These are phyloP conservation scores for Apodospora peruviana DNA, from an alignment of 495 filamentous ascomycete genomes.

Conservation along the genomic window DNA sequence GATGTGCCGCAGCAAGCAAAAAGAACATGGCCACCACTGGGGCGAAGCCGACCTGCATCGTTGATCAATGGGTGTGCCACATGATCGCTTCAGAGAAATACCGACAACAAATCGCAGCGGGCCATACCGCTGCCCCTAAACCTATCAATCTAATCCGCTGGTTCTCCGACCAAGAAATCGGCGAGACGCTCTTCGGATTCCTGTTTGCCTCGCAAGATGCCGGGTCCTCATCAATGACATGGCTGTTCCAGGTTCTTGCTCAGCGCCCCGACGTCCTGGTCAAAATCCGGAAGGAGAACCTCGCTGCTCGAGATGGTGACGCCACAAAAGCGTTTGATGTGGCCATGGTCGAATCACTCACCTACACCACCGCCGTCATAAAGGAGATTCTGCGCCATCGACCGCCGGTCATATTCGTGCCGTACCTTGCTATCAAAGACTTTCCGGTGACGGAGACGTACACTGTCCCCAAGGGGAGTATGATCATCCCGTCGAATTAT, in stretches of 20 bases:
- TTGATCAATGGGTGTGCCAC: conserved; percentile 82
- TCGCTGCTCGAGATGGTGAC: conserved; percentile 70
- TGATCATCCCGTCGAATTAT: conserved; percentile 33
- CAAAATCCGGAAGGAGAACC: conserved; percentile 81
- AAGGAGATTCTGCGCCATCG: conserved; percentile 88
- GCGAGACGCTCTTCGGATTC: conserved; percentile 89
- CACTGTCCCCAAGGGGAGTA: conserved; percentile 45
- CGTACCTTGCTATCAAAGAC: conserved; percentile 82
- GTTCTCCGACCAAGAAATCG: conserved; percentile 83
- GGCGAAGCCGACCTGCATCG: conserved; percentile 74
- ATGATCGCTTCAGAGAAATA: conserved; percentile 77
- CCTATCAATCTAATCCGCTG: conserved; percentile 70
- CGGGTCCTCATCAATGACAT: conserved; percentile 79
- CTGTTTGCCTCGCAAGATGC: conserved; percentile 94
- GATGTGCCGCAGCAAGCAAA: conserved; percentile 81
- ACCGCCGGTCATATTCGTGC: conserved; percentile 93
- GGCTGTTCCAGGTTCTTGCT: conserved; percentile 86
- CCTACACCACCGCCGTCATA: conserved; percentile 82
- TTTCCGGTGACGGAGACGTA: conserved; percentile 84
- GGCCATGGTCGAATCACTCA: conserved; percentile 74
- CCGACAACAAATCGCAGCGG: conserved; percentile 58
- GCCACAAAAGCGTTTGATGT: conserved; percentile 60
- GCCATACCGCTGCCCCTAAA: conserved; percentile 65
- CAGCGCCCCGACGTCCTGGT: conserved; percentile 82
- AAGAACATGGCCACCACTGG: conserved; percentile 74